These are phyloP conservation scores for Pharus latifolius DNA, from an alignment of 176 grass and related monocot genomes.

Conservation along the genomic window DNA sequence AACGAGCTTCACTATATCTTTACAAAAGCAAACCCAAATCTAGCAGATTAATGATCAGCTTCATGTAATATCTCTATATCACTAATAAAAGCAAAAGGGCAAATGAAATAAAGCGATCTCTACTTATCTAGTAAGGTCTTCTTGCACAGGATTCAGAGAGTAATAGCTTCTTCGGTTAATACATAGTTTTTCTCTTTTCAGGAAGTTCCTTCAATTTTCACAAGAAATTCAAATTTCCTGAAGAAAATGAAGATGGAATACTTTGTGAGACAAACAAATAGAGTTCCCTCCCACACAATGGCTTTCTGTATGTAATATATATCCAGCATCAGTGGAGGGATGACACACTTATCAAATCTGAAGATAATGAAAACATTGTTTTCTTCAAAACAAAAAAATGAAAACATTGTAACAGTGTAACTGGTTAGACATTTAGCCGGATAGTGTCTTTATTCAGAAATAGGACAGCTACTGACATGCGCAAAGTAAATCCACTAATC, in stretches of 20 bases:
- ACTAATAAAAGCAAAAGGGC: slow-evolving; percentile 35
- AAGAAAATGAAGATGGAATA: slow-evolving; percentile 17
- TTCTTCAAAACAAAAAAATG: too few species aligned
- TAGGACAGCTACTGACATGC: background rate
- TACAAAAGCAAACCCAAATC: slow-evolving; percentile 86
- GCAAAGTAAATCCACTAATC: background rate
- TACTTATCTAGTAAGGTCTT: too few species aligned
- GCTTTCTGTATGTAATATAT: slow-evolving; percentile 65
- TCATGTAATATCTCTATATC: slow-evolving; percentile 90
- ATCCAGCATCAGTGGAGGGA: slow-evolving; percentile 70
- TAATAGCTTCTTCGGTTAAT: background rate
- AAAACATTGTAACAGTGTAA: background rate
- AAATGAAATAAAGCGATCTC: background rate
- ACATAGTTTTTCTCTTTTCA: background rate
- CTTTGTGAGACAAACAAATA: slow-evolving; percentile 80
- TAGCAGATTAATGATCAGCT: slow-evolving; percentile 92
- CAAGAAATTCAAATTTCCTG: too few species aligned
- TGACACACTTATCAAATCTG: slow-evolving; percentile 44
- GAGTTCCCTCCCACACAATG: slow-evolving; percentile 69
- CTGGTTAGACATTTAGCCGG: background rate
- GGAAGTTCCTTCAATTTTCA: background rate
- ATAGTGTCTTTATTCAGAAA: background rate
- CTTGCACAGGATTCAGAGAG: background rate
- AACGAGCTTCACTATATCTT: slow-evolving; percentile 92
- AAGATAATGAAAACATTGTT: too few species aligned